Base-by-base conservation (phyloP, 169 alveolate genomes). In the Eimeria nieschulzi region DNA sequence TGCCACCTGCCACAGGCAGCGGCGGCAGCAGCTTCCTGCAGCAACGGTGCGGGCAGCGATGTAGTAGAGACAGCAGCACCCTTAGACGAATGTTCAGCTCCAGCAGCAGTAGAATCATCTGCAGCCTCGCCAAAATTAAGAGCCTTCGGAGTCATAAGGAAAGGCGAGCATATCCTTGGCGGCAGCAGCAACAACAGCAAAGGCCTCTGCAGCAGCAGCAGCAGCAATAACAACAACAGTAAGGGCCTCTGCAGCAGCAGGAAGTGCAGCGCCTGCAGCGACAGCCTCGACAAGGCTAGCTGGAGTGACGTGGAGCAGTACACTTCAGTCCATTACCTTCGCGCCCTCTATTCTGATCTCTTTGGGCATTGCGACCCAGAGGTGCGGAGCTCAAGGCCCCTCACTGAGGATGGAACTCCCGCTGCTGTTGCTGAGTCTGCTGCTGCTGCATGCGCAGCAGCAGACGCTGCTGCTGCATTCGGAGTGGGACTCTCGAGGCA, bases 391-490 rank as follows among this genome's bases (percentile, higher is more conserved):
- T 19, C 15, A 19, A 19, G n/a, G 68, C n/a, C n/a, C n/a, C 68
- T 25, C 21, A 23, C 78, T 13, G 33, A 9, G 39, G 39, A 23
- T 17, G 51, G 51, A n/a, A 25, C 21, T 19, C 39, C 21, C 21
- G 78, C 21, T n/a, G 78, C 78, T 17, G 51, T 5, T 17, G 78
- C 33, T n/a, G 78, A 9, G 78, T 9, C 78, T 17, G 39, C 39
- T 17, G 39, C 21, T n/a, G 78, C 78, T n/a, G 39, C 78, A 61
- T 13, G 70, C 17, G 70, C 70, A 19, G 78, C 78, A 17, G 23
- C 78, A n/a, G 78, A 17, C 51, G 78, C 78, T 9, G 63, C 54
- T 56, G 55, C 63, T 80, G 88, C 76, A 25, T n/a, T 51, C 7
- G 53, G 73, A 54, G 70, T 9, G 12, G 9, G 26, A 25, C 21